These are phyloP conservation scores for Sclerospora graminicola DNA, from an alignment of 352 stramenopile species.

Conservation along the genomic window DNA sequence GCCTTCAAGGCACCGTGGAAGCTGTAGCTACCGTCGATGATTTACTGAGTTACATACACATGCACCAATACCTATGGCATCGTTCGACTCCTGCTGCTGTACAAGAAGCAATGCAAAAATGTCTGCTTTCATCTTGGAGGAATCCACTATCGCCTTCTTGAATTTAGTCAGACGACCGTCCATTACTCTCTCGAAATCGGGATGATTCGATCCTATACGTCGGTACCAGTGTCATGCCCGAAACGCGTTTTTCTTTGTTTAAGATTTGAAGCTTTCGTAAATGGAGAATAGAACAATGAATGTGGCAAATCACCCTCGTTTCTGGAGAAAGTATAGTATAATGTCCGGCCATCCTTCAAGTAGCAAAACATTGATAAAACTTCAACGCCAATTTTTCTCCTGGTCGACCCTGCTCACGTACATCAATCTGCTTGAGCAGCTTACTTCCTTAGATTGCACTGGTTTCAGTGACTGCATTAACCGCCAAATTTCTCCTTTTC, in stretches of 20 bases:
- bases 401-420: constrained; percentile 75
- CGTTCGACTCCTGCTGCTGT: constrained; percentile 57
- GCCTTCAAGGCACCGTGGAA: constrained; percentile 25
- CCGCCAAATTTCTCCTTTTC: constrained; percentile 65
- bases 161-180: constrained; percentile 52
- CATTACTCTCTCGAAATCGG: constrained; percentile 61
- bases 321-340: constrained; percentile 74
- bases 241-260: constrained; percentile 67
- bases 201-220: constrained; percentile 41
- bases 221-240: constrained; percentile 67
- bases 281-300: constrained; percentile 84
- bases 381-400: constrained; percentile 77
- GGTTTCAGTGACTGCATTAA: constrained; percentile 78
- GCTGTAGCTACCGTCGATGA: constrained; percentile 50
- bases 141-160: constrained; percentile 69
- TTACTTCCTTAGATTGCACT: constrained; percentile 64
- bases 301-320: constrained; percentile 67
- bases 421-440: constrained; percentile 68
- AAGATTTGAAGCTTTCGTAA: constrained; percentile 62
- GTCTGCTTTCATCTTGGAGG: constrained; percentile 69
- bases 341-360: constrained; percentile 74
- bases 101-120: constrained; percentile 62
- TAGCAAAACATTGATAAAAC: constrained; percentile 75
- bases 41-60: constrained; percentile 80
- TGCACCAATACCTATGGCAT: constrained; percentile 50